Evolutionary conservation across 352 stramenopile species (phyloP), one percentile per base, ranked within the genome.

Genomic region (Phytophthora aleatoria): DNA sequence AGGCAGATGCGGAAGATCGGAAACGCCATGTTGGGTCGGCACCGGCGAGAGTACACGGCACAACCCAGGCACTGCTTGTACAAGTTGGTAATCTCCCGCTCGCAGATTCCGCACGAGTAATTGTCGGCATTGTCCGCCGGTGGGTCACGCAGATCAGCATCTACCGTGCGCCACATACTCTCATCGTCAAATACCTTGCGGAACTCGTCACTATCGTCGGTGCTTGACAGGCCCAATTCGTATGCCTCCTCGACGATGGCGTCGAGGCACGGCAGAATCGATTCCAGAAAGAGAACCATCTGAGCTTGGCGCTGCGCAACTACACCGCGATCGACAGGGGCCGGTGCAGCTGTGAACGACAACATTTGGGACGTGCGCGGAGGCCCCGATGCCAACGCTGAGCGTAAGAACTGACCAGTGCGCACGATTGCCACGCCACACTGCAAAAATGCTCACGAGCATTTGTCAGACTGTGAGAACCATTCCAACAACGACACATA

Each of bases 11-110:
- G 83, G 64, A 91, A 91, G 13, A 85, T 61, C 12, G 62, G 57
- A 66, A 89, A 95, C 48, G 70, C 61, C 65, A 89, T 84, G 73
- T 92, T 91, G 11, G 78, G 79, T 9, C 76, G 73, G 43, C 77
- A 72, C 20, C 74, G 67, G 33, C 74, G 82, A 28, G 79, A 73
- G 61, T 91, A 90, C 16, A 91, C 73, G 1, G 82, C 77, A 52
- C 87, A 95, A 35, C 87, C 87, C 3, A 95, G 69, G 31, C 87
- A 95, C 61, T 93, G 84, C 68, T 95, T 93, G 74, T 92, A 93
- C 50, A 89, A 75, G 65, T 95, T 95, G 24, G 81, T 83, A n/a
- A 95, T 83, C 64, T 95, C 87, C 1, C 84, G 76, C 0, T 70
- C 68, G 62, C 83, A 92, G 50, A 93, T 83, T 16, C 77, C 77